A percentile compares a stretch with the other conserved stretches of the same genome.
Conservation (phyloP, 192 early-diverging fungal genomes). For the Dissophora globulifera region DNA sequence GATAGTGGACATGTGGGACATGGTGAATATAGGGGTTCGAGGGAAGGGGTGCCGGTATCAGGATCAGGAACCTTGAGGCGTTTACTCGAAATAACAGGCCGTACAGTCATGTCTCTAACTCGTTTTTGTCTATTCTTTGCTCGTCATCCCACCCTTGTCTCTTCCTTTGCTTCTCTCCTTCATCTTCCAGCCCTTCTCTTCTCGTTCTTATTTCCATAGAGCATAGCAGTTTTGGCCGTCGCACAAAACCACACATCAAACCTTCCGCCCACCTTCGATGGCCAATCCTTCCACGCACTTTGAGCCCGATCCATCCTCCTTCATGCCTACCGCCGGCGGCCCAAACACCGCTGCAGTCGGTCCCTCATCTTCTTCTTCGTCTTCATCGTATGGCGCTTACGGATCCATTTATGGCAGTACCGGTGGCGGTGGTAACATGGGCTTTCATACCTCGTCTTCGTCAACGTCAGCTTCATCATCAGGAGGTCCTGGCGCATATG, state of each 20-base stretch:
- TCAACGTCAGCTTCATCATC: too few relatives aligned
- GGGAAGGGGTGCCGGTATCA: too few relatives aligned
- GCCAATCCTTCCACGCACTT: constrained; percentile 33
- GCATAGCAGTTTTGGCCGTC: background rate
- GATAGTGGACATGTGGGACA: too few relatives aligned
- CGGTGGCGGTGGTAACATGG: constrained; percentile 31
- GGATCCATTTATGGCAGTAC: constrained; percentile 28
- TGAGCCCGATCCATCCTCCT: constrained; percentile 11
- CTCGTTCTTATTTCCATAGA: background rate
- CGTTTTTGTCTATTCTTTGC: too few relatives aligned
- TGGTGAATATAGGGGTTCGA: too few relatives aligned
- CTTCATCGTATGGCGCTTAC: constrained; percentile 25
- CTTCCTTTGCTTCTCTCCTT: background rate
- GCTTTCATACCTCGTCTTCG: constrained; percentile 11
- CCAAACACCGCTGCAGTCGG: constrained; percentile 16
- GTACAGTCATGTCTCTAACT: too few relatives aligned
- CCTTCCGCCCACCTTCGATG: constrained; percentile 6
- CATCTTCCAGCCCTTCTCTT: background rate
- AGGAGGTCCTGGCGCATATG: background rate
- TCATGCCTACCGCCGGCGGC: constrained; percentile 1
- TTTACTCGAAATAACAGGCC: too few relatives aligned
- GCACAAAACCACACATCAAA: background rate
- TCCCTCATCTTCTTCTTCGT: constrained; percentile 3
- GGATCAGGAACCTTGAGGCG: too few relatives aligned
- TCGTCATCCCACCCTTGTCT: too few relatives aligned